Percentiles rank a stretch among this genome's conserved stretches.
Evolutionary conservation across 495 filamentous ascomycete species (phyloP).

Genomic region (Cercophora newfieldiana): DNA sequence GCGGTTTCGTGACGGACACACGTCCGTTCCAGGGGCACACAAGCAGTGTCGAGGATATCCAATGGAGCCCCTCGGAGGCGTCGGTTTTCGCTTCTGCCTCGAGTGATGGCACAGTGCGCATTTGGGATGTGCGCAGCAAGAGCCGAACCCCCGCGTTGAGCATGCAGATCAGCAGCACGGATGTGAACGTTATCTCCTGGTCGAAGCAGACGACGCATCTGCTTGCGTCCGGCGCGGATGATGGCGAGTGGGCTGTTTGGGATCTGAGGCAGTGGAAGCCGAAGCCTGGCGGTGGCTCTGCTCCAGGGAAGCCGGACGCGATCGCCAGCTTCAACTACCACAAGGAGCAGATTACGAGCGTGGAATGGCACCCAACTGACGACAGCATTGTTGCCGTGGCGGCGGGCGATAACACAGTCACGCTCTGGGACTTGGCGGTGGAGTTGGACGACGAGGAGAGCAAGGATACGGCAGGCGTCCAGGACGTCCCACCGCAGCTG

Average conservation of each 20-base stretch:
- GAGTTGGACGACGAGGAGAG: slow-evolving; percentile 97
- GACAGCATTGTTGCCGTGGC: slow-evolving; percentile 92
- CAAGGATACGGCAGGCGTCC: slow-evolving; percentile 79
- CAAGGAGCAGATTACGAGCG: slow-evolving; percentile 89
- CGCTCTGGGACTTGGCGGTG: slow-evolving; percentile 94
- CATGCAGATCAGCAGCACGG: slow-evolving; percentile 76
- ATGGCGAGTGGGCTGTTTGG: slow-evolving; percentile 95
- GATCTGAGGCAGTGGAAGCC: slow-evolving; percentile 94
- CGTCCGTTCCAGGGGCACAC: slow-evolving; percentile 79
- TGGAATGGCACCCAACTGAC: slow-evolving; percentile 97
- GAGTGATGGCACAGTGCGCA: slow-evolving; percentile 88
- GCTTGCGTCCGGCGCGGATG: slow-evolving; percentile 88
- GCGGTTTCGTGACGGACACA: slow-evolving; percentile 80
- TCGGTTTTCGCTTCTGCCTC: slow-evolving; percentile 93
- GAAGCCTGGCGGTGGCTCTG: slow-evolving; percentile 59
- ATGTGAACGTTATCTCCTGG: slow-evolving; percentile 97
- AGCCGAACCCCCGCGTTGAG: slow-evolving; percentile 79
- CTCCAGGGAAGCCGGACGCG: slow-evolving; percentile 57
- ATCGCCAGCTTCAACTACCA: slow-evolving; percentile 93
- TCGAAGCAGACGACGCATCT: slow-evolving; percentile 81
- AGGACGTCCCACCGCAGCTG: slow-evolving; percentile 90
- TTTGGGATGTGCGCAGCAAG: slow-evolving; percentile 93
- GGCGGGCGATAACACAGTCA: slow-evolving; percentile 90
- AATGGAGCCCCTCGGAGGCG: slow-evolving; percentile 90
- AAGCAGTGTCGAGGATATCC: slow-evolving; percentile 87